Evolutionary conservation across 2,329 filamentous ascomycete species (phyloP), one percentile per base, ranked within the genome.

Genomic region (Fusarium coffeatum): DNA sequence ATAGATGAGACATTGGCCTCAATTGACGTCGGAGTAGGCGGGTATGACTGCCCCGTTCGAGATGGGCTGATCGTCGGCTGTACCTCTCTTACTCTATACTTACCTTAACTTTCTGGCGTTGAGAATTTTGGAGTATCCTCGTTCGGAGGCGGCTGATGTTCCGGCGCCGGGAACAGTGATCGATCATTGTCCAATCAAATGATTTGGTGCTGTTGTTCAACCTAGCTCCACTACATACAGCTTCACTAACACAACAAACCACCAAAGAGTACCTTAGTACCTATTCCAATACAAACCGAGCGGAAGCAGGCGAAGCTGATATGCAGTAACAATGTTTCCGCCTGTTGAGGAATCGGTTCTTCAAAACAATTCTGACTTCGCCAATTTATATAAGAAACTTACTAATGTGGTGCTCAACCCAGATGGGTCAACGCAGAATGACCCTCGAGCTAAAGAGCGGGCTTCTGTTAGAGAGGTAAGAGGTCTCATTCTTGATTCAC

Each of bases 331-430:
- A 20, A 89, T 90, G 87, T 78, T 90, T 4, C 88, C 88, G 0
- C 87, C 87, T 0, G 78, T 90, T 11, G 88, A 90, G 22, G 81
- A 85, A 11, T 71, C 82, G 0, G 79, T 90, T 20, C 76, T 91
- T 2, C 77, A 83, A 55, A 83, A 81, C 61, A 90, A 90, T 67
- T 88, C 88, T 0, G 83, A 86, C 23, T 91, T 90, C 72, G 85
- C 86, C n/a, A 80, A 82, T 34, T 82, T 91, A 8, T 88, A 90
- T 77, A 81, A 79, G 18, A 86, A 82, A 15, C 80, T 91, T 47
- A 86, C 85, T 9, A 84, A 82, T 2, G 81, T 81, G 3, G 76
- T 89, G 27, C 82, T 91, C 8, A 87, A 88, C 68, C 77, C 84
- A 0, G 86, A 90, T 76, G 88, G 86, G 4, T 87, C 88, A 11